Evolutionary conservation across 2,329 filamentous ascomycete species (phyloP), one percentile per base, ranked within the genome.

Genomic region (Akanthomyces dipterigenus): DNA sequence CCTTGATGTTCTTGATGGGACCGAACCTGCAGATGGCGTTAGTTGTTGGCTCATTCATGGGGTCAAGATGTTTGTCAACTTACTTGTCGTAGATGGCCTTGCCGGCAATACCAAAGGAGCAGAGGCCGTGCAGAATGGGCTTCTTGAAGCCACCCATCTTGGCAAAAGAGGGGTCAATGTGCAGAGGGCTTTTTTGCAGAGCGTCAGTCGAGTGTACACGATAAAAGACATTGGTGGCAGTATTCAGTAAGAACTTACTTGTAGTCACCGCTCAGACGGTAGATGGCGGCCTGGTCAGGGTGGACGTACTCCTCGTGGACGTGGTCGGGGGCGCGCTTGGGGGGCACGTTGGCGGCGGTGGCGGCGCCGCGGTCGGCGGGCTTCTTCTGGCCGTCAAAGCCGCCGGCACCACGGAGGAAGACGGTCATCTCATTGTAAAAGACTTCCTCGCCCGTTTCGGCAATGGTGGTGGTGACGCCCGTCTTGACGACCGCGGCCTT

Each of bases 391-490:
- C 95, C 95, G 61, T 89, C 92, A 70, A 98, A 98, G 60, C 93
- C 92, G 66, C 95, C 95, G 62, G 88, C 89, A 54, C 93, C 93
- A 62, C 93, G 88, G 66, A 99, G 86, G 80, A 99, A 97, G 67
- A 93, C 85, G n/a, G 89, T 93, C 65, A 85, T 86, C 76, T 99
- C 95, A 77, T 97, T 98, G 82, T 98, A 98, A 79, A 98, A 98
- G 65, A 99, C 78, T 63, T 96, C 89, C 73, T 96, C 90, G 68
- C 91, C 91, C 0, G 87, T 95, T 67, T 85, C 87, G 63, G 90
- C 91, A 72, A 96, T 87, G 73, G 91, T 87, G 50, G 95, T 98
- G 38, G 88, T 90, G 67, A 88, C 87, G 65, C 89, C 91, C 22
- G 83, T 86, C 70, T 93, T 89, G 61, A 96, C 85, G 61, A 98